phyloP scores from a whole-genome alignment of 2,329 filamentous ascomycete species.

The Fusarium nematophilum region DNA sequence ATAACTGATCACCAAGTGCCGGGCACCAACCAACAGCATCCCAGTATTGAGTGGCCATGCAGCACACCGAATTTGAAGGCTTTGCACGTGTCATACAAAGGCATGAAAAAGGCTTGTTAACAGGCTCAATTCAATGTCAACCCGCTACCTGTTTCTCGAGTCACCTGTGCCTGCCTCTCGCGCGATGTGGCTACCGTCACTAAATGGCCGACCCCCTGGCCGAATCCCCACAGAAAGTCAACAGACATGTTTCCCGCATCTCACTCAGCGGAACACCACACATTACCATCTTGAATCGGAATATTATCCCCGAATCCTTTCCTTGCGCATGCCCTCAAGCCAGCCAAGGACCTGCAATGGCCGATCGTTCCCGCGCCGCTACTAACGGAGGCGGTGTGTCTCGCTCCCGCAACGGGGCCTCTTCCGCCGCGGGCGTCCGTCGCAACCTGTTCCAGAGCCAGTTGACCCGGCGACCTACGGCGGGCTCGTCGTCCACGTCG shows the following conservation, averaged over 20 bases:
- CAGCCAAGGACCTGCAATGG: constrained; percentile 23
- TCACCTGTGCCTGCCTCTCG: too few species aligned
- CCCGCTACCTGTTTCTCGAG: too few species aligned
- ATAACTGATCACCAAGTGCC: too few species aligned
- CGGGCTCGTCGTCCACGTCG: constrained; percentile 50
- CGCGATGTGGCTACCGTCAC: constrained; percentile 15
- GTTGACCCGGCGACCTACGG: constrained; percentile 67
- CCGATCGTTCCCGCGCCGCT: constrained; percentile 37
- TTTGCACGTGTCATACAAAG: neutral
- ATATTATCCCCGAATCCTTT: constrained; percentile 13
- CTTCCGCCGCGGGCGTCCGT: constrained; percentile 40
- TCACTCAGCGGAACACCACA: constrained; percentile 10
- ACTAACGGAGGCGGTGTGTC: constrained; percentile 36
- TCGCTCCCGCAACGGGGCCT: constrained; percentile 31
- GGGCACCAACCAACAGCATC: too few species aligned
- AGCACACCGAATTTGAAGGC: too few species aligned
- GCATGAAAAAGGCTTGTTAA: too few species aligned
- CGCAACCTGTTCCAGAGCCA: constrained; percentile 70
- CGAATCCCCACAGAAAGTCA: constrained; percentile 42
- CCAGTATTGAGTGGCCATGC: too few species aligned
- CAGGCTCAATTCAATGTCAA: too few species aligned
- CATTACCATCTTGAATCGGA: constrained; percentile 1
- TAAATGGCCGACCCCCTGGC: constrained; percentile 19
- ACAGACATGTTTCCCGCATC: constrained; percentile 25
- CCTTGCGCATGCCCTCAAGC: neutral